Percentiles rank a stretch among this genome's conserved stretches.
phyloP scores from a whole-genome alignment of 1,284 basidiomycete species.

The Cerrena zonata region DNA sequence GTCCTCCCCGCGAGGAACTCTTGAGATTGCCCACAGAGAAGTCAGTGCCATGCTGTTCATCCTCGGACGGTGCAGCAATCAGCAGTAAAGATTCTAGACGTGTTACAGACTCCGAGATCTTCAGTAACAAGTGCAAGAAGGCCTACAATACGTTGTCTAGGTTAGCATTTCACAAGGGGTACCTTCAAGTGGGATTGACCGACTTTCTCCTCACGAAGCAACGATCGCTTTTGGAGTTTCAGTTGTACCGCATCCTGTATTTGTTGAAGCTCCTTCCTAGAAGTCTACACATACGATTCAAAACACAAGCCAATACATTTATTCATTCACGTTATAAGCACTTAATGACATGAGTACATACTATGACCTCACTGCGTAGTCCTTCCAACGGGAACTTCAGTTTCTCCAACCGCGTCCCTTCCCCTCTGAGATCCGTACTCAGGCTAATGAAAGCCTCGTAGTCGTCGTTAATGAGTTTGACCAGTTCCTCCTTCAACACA shows the following conservation, averaged over 20 bases:
- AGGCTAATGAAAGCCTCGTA: conserved; percentile 96
- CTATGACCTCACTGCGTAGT: conserved; percentile 66
- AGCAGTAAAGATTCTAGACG: conserved; percentile 77
- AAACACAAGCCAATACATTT: background rate
- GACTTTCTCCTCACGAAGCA: conserved; percentile 80
- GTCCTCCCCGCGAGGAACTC: conserved; percentile 1
- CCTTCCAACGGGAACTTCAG: conserved; percentile 61
- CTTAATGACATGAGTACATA: conserved; percentile 34
- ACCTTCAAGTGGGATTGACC: conserved; percentile 11
- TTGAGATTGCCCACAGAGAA: conserved; percentile 27
- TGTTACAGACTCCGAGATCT: conserved; percentile 81
- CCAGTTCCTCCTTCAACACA: conserved; percentile 83
- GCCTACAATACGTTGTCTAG: conserved; percentile 43
- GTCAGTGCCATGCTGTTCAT: conserved; percentile 30
- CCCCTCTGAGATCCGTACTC: conserved; percentile 82
- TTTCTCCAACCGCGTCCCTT: conserved; percentile 66
- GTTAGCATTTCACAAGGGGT: background rate
- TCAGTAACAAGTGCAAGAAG: conserved; percentile 76
- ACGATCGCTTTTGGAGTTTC: conserved; percentile 69
- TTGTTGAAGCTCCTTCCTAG: conserved; percentile 53
- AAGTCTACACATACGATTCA: conserved; percentile 39
- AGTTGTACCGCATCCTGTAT: conserved; percentile 72
- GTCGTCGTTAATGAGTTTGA: conserved; percentile 93
- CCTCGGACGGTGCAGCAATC: conserved; percentile 50
- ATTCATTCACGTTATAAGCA: conserved; percentile 1